These are phyloP conservation scores for Hypoxylon cercidicola DNA, from an alignment of 495 filamentous ascomycete species.

Conservation along the genomic window DNA sequence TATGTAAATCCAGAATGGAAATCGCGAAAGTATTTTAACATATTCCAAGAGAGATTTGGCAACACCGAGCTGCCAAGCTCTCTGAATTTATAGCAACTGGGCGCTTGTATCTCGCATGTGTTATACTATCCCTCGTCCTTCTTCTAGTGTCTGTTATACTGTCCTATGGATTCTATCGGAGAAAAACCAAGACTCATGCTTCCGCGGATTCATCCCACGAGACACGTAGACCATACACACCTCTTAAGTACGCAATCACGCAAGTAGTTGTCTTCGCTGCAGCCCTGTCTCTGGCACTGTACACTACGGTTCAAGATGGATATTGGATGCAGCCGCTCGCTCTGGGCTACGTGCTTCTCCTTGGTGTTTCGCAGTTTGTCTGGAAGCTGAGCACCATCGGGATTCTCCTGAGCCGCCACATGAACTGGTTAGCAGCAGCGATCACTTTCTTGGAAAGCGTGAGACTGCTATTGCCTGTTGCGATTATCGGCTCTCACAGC, in stretches of 20 bases:
- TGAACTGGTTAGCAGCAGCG: conserved; percentile 5
- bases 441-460: conserved; percentile 16
- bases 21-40: conserved; percentile 7
- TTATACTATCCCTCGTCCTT: conserved; percentile 17
- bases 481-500: conserved; percentile 18
- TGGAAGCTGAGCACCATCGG: conserved; percentile 8
- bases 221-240: conserved; percentile 7
- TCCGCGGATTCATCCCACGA: background rate
- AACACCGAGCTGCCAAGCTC: conserved; percentile 7
- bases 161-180: conserved; percentile 9
- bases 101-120: conserved; percentile 16
- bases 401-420: conserved; percentile 9
- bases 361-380: conserved; percentile 16
- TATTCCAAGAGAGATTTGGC: conserved; percentile 22
- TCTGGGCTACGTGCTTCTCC: conserved; percentile 19
- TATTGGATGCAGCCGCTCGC: conserved; percentile 16
- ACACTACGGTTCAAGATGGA: conserved; percentile 16
- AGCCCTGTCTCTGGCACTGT: conserved; percentile 19
- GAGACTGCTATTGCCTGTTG: conserved; percentile 15
- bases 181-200: conserved; percentile 4
- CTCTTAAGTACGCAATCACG: conserved; percentile 15
- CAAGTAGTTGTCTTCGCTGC: conserved; percentile 13
- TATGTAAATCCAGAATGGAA: background rate
- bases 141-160: conserved; percentile 8
- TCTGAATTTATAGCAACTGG: conserved; percentile 26